Conservation (phyloP, 352 stramenopile species). For the Globisporangium polare region DNA sequence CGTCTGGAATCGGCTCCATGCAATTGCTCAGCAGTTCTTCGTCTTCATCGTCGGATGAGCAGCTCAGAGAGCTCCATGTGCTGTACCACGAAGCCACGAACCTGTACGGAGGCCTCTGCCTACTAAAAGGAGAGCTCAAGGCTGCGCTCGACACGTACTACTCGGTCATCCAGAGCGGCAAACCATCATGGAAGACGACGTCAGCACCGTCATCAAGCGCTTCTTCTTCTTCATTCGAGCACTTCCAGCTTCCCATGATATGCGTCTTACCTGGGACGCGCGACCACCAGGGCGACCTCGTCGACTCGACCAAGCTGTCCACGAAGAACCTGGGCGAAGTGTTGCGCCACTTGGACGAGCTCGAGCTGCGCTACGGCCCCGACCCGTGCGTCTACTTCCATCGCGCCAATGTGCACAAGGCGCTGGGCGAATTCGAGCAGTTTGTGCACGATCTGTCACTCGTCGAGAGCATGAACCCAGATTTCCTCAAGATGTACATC, state of each 20-base stretch:
- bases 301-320: conserved; percentile 48
- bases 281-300: conserved; percentile 26
- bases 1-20: not conserved
- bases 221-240: not conserved
- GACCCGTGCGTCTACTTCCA: conserved; percentile 62
- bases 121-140: conserved; percentile 50
- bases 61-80: conserved; percentile 18
- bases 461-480: conserved; percentile 41
- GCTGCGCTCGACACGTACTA: conserved; percentile 44
- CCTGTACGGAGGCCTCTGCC: conserved; percentile 41
- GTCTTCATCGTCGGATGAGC: not conserved
- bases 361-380: conserved; percentile 52
- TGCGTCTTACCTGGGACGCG: conserved; percentile 43
- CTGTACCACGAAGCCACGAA: conserved; percentile 40
- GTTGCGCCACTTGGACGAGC: conserved; percentile 45
- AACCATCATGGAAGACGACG: not conserved
- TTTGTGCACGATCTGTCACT: conserved; percentile 50
- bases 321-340: conserved; percentile 38
- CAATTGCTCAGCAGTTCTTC: not conserved
- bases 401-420: conserved; percentile 42
- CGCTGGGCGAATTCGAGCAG: conserved; percentile 32
- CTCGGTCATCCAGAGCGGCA: conserved; percentile 21
- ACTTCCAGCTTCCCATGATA: conserved; percentile 36
- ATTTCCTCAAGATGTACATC: conserved; percentile 40
- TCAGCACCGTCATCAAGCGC: conserved; percentile 9